A percentile compares a stretch with the other conserved stretches of the same genome.
These are phyloP conservation scores for Aschersonia sp. DNA, from an alignment of 2,329 filamentous ascomycete species.

Conservation along the genomic window DNA sequence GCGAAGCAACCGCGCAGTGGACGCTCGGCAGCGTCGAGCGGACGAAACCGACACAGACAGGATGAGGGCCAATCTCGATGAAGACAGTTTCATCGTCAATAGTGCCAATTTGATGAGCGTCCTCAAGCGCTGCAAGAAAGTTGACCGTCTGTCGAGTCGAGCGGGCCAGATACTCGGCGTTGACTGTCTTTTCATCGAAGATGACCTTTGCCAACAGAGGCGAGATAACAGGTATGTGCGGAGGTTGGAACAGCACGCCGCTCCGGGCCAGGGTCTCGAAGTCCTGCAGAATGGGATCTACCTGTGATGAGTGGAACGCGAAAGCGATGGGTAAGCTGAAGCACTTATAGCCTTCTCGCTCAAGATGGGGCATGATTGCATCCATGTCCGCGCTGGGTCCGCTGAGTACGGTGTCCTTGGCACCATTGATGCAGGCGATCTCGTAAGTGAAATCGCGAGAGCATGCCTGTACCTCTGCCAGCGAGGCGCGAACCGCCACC, in stretches of 20 bases:
- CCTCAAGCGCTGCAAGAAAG: background rate
- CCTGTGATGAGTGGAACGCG: constrained; percentile 39
- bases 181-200: background rate
- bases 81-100: background rate
- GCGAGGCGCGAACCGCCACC: constrained; percentile 32
- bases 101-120: background rate
- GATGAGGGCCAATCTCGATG: background rate
- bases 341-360: background rate
- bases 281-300: constrained; percentile 40
- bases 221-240: constrained; percentile 46
- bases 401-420: constrained; percentile 58
- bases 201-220: constrained; percentile 30
- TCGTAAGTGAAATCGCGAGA: background rate
- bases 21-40: background rate
- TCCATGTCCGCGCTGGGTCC: constrained; percentile 25
- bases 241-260: background rate
- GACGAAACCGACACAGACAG: background rate
- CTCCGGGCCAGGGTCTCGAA: constrained; percentile 32
- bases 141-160: background rate
- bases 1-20: background rate
- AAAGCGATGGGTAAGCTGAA: constrained; percentile 24
- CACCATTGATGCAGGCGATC: constrained; percentile 62
- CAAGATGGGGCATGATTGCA: too few relatives aligned
- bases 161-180: background rate
- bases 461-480: constrained; percentile 6